Base-by-base conservation (phyloP, 2,329 filamentous ascomycete genomes). In the Knoxdaviesia capensis region DNA sequence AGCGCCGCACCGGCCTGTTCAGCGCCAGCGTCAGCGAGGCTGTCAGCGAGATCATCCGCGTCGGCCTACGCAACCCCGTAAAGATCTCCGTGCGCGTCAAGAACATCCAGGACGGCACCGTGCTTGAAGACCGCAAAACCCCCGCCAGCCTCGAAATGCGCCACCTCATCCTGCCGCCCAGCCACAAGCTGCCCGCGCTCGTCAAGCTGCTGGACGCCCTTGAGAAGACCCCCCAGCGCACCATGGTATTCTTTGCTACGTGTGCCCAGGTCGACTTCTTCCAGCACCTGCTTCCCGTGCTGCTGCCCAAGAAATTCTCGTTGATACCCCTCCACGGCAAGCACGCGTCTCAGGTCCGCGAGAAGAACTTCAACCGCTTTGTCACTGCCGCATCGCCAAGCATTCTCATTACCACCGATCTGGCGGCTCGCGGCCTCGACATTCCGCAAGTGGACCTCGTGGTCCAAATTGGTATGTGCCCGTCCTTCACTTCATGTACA, bases 251-350 rank as follows among this genome's bases (percentile, higher is more conserved):
- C 55, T 68, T 96, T 28, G 92, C 87, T 0, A 94, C 88, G 2
- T 94, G 90, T 56, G 87, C 86, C 32, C 82, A 83, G 1, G 90
- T 98, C 46, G 88, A 96, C 57, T 96, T 96, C 60, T 92, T 93
- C 56, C 77, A 87, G 46, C 72, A 85, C 49, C 65, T 93, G 5
- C 65, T 98, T 1, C 81, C 83, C 0, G 59, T 68, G 2, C 61
- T 94, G 5, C 62, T 98, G 0, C 80, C 80, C 1, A 57, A 68
- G 6, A 65, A 69, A 1, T 83, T 84, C 52, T 63, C 71, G 0
- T 62, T 94, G 3, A 70, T 94, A 6, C 80, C 87, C 0, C 65
- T 98, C 0, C 90, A 98, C 53, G 90, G 90, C 34, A 94, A 96
- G 57, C 83, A 94, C 48, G 80, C 83, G 3, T 76, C 86, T 5